Conservation (phyloP, 1,284 basidiomycete species). For the Ustanciosporium gigantosporum region DNA sequence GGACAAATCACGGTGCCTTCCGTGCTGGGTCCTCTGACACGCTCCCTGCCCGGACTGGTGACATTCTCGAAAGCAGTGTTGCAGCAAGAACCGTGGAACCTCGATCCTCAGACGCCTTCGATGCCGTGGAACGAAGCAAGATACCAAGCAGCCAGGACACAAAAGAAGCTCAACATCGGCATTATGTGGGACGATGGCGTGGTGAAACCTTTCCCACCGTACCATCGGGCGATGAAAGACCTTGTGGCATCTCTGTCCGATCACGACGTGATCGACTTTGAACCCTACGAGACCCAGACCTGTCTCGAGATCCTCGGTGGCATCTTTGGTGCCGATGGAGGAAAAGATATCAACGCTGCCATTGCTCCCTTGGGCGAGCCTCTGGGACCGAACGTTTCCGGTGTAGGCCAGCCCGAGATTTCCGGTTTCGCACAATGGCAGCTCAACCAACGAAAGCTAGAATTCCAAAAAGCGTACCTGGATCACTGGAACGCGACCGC, state of each 20-base stretch:
- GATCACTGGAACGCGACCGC: slow-evolving; percentile 67
- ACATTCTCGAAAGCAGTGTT: slow-evolving; percentile 70
- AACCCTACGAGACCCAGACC: slow-evolving; percentile 33
- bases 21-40: slow-evolving; percentile 74
- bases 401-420: slow-evolving; percentile 9
- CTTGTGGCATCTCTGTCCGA: slow-evolving; percentile 49
- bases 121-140: slow-evolving; percentile 72
- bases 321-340: slow-evolving; percentile 46
- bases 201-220: slow-evolving; percentile 60
- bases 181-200: slow-evolving; percentile 62
- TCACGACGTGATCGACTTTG: slow-evolving; percentile 45
- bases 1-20: slow-evolving; percentile 71
- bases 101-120: slow-evolving; percentile 69
- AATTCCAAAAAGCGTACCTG: slow-evolving; percentile 66
- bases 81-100: slow-evolving; percentile 70
- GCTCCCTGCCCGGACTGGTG: slow-evolving; percentile 68
- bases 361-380: slow-evolving; percentile 48
- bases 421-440: slow-evolving; percentile 69
- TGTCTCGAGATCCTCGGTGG: slow-evolving; percentile 54
- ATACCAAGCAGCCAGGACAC: slow-evolving; percentile 63
- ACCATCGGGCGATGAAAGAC: slow-evolving; percentile 58
- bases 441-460: slow-evolving; percentile 59
- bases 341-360: slow-evolving; percentile 39
- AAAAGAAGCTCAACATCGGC: slow-evolving; percentile 46
- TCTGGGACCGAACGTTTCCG: slow-evolving; percentile 21